Evolutionary conservation across 192 early-diverging fungal genomes (phyloP).

Genomic region (Dissophora globulifera): DNA sequence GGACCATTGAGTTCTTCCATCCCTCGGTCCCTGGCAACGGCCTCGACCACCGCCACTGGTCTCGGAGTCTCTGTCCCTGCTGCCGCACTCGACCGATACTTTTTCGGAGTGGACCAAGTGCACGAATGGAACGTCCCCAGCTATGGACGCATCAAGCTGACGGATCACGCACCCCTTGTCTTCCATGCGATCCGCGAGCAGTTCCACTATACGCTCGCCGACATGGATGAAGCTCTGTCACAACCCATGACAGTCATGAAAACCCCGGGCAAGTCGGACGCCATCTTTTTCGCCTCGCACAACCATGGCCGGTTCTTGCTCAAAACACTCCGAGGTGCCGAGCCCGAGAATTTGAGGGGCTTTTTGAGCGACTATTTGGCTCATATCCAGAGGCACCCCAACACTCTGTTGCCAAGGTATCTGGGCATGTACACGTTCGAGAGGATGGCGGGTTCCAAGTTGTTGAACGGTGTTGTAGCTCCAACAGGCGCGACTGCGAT

Average conservation of each 20-base stretch:
- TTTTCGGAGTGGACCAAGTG: conserved; percentile 29
- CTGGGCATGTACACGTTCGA: conserved; percentile 53
- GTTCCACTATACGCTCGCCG: conserved; percentile 32
- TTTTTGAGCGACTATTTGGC: conserved; percentile 42
- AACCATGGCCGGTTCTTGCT: conserved; percentile 49
- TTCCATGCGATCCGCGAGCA: conserved; percentile 45
- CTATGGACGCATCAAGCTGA: conserved; percentile 44
- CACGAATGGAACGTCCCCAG: conserved; percentile 53
- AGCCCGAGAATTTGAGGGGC: conserved; percentile 34
- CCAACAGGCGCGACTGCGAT: too few species aligned
- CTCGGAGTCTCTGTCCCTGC: too few species aligned
- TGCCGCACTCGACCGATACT: conserved; percentile 30
- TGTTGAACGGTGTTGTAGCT: too few species aligned
- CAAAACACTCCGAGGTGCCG: conserved; percentile 40
- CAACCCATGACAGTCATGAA: conserved; percentile 48
- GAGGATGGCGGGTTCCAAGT: conserved; percentile 22
- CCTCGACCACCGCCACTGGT: not conserved
- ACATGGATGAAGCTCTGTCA: conserved; percentile 48
- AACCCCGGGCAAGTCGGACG: conserved; percentile 42
- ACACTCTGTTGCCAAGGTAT: conserved; percentile 43
- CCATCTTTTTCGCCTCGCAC: conserved; percentile 47
- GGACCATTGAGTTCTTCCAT: conserved; percentile 30
- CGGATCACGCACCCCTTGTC: conserved; percentile 36
- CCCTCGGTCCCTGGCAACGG: conserved; percentile 13
- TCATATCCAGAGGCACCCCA: conserved; percentile 44